Evolutionary conservation across 2,329 filamentous ascomycete genomes (phyloP).

Genomic region (Alternaria panax): DNA sequence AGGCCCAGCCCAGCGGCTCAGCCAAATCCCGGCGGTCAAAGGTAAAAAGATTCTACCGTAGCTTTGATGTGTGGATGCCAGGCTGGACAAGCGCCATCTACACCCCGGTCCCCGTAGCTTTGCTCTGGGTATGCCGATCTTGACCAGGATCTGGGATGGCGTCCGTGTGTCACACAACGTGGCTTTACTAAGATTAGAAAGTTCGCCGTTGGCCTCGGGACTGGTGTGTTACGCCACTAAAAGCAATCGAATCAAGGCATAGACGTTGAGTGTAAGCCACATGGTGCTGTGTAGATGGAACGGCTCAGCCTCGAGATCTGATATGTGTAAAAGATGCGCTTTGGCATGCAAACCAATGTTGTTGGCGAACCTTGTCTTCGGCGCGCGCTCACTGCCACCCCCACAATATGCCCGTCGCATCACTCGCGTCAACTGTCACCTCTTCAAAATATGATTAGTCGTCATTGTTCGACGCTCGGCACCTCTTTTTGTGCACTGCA

Average conservation of each 20-base stretch:
- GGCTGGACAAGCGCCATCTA: neutral
- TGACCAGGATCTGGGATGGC: neutral
- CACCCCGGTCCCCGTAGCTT: neutral
- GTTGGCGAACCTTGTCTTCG: neutral
- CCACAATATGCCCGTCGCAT: neutral
- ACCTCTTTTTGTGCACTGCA: neutral
- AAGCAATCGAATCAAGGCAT: neutral
- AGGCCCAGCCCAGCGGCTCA: neutral
- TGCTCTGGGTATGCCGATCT: neutral
- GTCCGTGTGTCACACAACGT: neutral
- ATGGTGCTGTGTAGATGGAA: neutral
- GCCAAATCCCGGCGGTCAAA: constrained; percentile 1
- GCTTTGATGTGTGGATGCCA: neutral
- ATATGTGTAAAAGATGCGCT: neutral
- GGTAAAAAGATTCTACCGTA: neutral
- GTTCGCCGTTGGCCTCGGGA: constrained; percentile 3
- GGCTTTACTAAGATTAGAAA: constrained; percentile 14
- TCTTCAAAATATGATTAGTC: neutral
- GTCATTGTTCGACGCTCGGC: neutral
- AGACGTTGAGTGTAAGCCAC: neutral
- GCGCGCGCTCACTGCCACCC: neutral
- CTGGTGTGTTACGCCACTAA: neutral
- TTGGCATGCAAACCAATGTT: neutral
- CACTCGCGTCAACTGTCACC: neutral
- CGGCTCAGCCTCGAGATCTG: neutral